These are phyloP conservation scores for Domatiomyces catenatus DNA, from an alignment of 2,329 filamentous ascomycete genomes.

Conservation along the genomic window DNA sequence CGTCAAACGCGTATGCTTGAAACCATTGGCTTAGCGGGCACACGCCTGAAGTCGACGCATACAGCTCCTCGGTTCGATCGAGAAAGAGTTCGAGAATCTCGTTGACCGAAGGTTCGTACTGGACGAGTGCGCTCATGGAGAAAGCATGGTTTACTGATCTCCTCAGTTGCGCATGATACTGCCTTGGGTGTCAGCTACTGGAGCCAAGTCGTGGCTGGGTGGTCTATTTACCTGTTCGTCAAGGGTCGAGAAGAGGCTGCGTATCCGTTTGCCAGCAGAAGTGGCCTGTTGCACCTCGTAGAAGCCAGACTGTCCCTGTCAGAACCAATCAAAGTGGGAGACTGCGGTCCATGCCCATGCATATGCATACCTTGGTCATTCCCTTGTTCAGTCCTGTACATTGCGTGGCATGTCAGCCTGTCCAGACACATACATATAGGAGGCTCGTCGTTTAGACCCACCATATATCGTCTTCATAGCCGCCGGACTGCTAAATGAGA, in stretches of 20 bases:
- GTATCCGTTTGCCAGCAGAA: conserved; percentile 50
- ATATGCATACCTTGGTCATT: conserved; percentile 50
- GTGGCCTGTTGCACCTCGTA: conserved; percentile 65
- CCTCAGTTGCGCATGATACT: conserved; percentile 58
- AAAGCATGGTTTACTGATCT: conserved; percentile 63
- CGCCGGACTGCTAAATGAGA: conserved; percentile 59
- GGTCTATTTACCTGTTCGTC: conserved; percentile 35
- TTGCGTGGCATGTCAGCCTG: neutral
- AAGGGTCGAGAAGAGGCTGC: conserved; percentile 61
- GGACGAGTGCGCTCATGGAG: conserved; percentile 14
- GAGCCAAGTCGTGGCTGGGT: too few species aligned
- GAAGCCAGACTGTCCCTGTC: conserved; percentile 49
- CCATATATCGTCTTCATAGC: conserved; percentile 66
- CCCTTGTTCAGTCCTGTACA: conserved; percentile 50
- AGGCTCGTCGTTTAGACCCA: neutral
- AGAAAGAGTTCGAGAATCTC: conserved; percentile 59
- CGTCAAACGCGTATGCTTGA: conserved; percentile 26
- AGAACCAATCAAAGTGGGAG: neutral
- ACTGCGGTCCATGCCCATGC: neutral
- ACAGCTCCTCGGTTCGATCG: conserved; percentile 42
- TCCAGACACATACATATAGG: neutral
- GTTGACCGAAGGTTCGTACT: conserved; percentile 57
- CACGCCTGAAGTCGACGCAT: conserved; percentile 21
- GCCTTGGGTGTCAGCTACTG: neutral
- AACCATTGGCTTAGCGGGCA: conserved; percentile 28